Evolutionary conservation across 495 filamentous ascomycete genomes (phyloP), one percentile per base, ranked within the genome.

Genomic region (Podospora appendiculata): DNA sequence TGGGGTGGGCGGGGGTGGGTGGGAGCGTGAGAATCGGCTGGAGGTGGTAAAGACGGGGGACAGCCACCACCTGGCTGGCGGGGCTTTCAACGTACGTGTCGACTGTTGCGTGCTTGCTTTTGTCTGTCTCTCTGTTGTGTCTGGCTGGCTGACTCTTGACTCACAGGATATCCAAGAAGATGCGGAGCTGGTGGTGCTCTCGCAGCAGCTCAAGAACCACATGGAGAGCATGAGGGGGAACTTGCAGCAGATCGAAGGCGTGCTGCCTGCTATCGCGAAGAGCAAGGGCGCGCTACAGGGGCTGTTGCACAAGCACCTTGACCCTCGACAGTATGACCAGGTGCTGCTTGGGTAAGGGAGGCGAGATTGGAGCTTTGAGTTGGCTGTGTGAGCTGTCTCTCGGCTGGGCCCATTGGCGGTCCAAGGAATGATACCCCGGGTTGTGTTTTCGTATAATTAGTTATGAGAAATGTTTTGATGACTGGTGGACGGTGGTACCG

Each of bases 221-320:
- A 74, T 78, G 72, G 69, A 76, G 56, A 76, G 59, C 74, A 84
- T 76, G 82, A 79, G 65, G 65, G 79, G 58, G 72, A 86, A 73
- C 61, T 76, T 71, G 64, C 78, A 65, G 41, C 73, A 76, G 62
- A 68, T 75, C 18, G 70, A 74, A 1, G 74, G 71, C 0, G 63
- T 77, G 16, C 52, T 71, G 42, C 71, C 70, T 6, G 66, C 65
- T 6, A 69, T 76, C 16, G 60, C 56, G 42, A 67, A 62, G 56
- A 71, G 57, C 68, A 77, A 70, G 62, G 79, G 55, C 47, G 69
- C 60, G 50, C 53, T 64, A 39, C 67, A 59, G 62, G 62, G 60
- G 39, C 63, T 67, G 55, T 59, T 72, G 64, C 71, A 63, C 60
- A 67, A 58, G 57, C 70, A 63, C 61, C 60, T 69, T 55, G 75